phyloP scores from a whole-genome alignment of 192 early-diverging fungal genomes.

The Entophlyctis luteolus region DNA sequence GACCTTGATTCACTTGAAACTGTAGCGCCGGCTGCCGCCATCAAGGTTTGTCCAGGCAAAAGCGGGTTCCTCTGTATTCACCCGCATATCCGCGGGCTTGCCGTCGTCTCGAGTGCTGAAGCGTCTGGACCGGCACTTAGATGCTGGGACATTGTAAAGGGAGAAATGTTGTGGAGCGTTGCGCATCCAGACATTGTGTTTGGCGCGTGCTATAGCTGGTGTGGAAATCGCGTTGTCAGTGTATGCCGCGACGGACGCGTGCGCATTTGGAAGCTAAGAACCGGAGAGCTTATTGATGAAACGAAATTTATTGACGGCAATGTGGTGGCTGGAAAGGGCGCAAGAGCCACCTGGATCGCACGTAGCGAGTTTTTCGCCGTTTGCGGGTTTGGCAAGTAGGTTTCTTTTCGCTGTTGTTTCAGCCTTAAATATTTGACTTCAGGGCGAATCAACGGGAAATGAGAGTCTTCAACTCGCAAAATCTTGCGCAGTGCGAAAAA shows the following conservation, averaged over 20 bases:
- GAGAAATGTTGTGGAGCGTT: conserved; percentile 14
- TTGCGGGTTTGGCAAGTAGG: conserved; percentile 69
- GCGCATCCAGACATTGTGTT: conserved; percentile 31
- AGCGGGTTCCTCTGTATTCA: conserved; percentile 51
- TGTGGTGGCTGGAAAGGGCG: conserved; percentile 61
- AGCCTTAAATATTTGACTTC: not conserved
- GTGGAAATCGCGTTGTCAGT: conserved; percentile 66
- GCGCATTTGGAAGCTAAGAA: conserved; percentile 59
- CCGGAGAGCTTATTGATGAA: conserved; percentile 52
- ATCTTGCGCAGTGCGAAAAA: conserved; percentile 20
- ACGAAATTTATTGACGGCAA: conserved; percentile 44
- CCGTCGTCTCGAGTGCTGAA: conserved; percentile 60
- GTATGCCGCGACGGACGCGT: conserved; percentile 66
- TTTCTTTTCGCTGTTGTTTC: not conserved
- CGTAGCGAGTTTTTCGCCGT: conserved; percentile 43
- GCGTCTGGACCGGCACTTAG: conserved; percentile 39
- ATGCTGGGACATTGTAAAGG: conserved; percentile 53
- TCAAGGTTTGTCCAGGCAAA: conserved; percentile 12
- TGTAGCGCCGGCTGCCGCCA: conserved; percentile 22
- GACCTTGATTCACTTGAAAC: conserved; percentile 47
- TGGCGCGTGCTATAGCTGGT: conserved; percentile 35
- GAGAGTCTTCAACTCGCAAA: conserved; percentile 35
- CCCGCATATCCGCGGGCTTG: conserved; percentile 53
- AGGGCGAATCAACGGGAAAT: conserved; percentile 70
- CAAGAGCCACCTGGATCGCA: conserved; percentile 67